phyloP scores from a whole-genome alignment of 2,329 filamentous ascomycete genomes.

The Penicillium palitans region DNA sequence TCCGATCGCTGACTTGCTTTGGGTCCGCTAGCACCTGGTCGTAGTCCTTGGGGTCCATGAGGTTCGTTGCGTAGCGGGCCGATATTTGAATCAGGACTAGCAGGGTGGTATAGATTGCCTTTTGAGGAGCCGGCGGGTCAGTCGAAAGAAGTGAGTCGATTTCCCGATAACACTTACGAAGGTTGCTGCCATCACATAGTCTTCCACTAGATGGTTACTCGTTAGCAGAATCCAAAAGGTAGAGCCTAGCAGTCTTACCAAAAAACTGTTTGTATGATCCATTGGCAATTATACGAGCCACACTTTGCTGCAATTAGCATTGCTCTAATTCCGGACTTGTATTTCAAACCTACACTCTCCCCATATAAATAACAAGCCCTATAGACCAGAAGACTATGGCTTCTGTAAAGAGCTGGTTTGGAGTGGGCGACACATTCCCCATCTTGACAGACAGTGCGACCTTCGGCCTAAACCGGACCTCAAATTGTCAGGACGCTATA shows the following conservation, averaged over 20 bases:
- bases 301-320: conserved; percentile 17
- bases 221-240: neutral
- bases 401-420: conserved; percentile 31
- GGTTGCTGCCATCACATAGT: conserved; percentile 40
- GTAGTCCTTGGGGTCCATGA: conserved; percentile 40
- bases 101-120: conserved; percentile 39
- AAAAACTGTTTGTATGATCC: conserved; percentile 32
- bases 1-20: conserved; percentile 44
- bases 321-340: neutral
- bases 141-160: neutral
- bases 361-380: conserved; percentile 28
- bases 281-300: conserved; percentile 31
- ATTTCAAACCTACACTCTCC: conserved; percentile 30
- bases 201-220: conserved; percentile 30
- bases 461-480: neutral
- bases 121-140: neutral
- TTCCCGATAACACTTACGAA: conserved; percentile 33
- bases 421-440: conserved; percentile 34
- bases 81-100: conserved; percentile 42
- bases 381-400: conserved; percentile 35
- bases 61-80: conserved; percentile 39
- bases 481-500: neutral
- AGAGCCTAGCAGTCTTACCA: conserved; percentile 18
- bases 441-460: conserved; percentile 20
- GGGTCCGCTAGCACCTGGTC: conserved; percentile 34